Evolutionary conservation across 345 rosid species (phyloP).

Genomic region (Populus alba): DNA sequence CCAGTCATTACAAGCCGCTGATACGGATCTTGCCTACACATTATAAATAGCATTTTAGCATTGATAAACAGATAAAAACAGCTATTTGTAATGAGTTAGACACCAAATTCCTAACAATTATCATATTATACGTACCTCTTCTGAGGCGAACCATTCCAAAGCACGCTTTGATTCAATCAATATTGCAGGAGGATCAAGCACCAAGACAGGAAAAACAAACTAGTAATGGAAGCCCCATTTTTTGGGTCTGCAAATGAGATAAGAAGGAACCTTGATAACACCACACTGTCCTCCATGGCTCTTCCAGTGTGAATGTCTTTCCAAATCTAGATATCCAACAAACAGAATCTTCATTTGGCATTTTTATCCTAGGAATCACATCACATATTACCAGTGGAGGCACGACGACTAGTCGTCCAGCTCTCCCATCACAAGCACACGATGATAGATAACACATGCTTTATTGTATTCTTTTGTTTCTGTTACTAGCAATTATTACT

Average conservation of each 20-base stretch:
- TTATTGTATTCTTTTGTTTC: too few species aligned
- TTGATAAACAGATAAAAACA: background rate
- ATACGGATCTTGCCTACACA: constrained; percentile 65
- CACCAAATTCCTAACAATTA: background rate
- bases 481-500: too few species aligned
- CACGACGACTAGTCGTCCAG: too few species aligned
- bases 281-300: constrained; percentile 64
- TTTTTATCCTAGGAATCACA: background rate
- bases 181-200: constrained; percentile 77
- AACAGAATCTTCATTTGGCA: background rate
- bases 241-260: constrained; percentile 87
- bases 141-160: constrained; percentile 57
- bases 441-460: too few species aligned
- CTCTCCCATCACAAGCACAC: too few species aligned
- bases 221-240: constrained; percentile 87
- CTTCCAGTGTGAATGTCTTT: constrained; percentile 76
- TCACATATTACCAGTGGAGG: too few species aligned
- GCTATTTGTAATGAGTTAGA: background rate
- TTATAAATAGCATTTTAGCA: constrained; percentile 1
- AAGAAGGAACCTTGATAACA: constrained; percentile 70
- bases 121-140: constrained; percentile 50
- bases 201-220: constrained; percentile 89
- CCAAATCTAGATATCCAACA: constrained; percentile 64
- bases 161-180: constrained; percentile 71
- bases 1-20: constrained; percentile 82